Conservation (phyloP, 352 stramenopile species). For the Globisporangium abappressorium region DNA sequence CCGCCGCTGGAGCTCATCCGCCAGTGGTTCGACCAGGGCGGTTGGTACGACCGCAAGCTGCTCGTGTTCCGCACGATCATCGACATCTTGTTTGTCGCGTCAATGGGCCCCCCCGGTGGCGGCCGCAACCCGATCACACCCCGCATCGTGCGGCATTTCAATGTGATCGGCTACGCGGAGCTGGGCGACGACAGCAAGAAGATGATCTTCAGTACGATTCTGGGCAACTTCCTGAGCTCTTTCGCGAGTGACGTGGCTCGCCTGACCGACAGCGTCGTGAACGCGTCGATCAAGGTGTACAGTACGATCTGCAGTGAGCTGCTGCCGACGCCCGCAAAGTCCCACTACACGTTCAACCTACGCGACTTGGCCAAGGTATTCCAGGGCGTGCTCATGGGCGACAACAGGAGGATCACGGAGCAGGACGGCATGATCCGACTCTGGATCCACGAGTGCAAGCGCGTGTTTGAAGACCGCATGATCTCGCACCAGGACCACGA, state of each 20-base stretch:
- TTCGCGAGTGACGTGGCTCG: slow-evolving; percentile 53
- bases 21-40: slow-evolving; percentile 93
- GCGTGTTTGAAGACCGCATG: slow-evolving; percentile 95
- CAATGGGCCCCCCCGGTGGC: slow-evolving; percentile 91
- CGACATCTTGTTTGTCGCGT: slow-evolving; percentile 87
- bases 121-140: slow-evolving; percentile 91
- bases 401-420: slow-evolving; percentile 66
- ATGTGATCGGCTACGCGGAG: slow-evolving; percentile 91
- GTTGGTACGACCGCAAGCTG: slow-evolving; percentile 94
- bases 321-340: slow-evolving; percentile 92
- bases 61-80: slow-evolving; percentile 88
- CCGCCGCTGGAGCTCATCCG: slow-evolving; percentile 93
- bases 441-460: slow-evolving; percentile 92
- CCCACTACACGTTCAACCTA: slow-evolving; percentile 96
- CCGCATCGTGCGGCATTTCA: slow-evolving; percentile 91
- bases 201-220: slow-evolving; percentile 92
- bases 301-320: slow-evolving; percentile 88
- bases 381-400: slow-evolving; percentile 88
- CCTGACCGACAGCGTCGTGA: slow-evolving; percentile 69
- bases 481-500: slow-evolving; percentile 88
- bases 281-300: slow-evolving; percentile 89
- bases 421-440: slow-evolving; percentile 75
- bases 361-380: slow-evolving; percentile 94
- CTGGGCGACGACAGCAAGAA: slow-evolving; percentile 87
- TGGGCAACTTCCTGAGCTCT: slow-evolving; percentile 77